These are phyloP conservation scores for Urochloa ruziziensis DNA, from an alignment of 176 grass and related monocot species.

Conservation along the genomic window DNA sequence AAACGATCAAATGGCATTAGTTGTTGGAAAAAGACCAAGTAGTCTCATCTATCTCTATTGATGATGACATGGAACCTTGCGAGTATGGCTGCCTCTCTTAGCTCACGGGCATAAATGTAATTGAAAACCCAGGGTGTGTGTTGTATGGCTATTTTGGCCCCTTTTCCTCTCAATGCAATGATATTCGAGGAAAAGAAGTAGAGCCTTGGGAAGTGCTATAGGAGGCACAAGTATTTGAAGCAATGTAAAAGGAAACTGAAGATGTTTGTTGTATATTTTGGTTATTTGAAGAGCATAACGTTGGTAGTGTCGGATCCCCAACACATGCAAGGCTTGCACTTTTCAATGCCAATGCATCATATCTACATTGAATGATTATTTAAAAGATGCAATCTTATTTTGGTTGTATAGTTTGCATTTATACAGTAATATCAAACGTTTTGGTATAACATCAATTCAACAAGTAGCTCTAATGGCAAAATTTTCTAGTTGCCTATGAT, in stretches of 20 bases:
- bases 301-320: conserved; percentile 3
- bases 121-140: too few relatives aligned
- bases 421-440: neutral
- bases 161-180: too few relatives aligned
- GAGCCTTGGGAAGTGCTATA: neutral
- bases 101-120: too few relatives aligned
- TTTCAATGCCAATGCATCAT: neutral
- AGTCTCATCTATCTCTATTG: neutral
- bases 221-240: neutral
- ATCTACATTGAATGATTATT: neutral
- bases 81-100: too few relatives aligned
- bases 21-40: neutral
- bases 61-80: neutral
- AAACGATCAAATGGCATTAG: neutral
- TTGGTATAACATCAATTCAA: neutral
- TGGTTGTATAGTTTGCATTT: neutral
- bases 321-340: conserved; percentile 2
- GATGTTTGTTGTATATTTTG: conserved; percentile 11
- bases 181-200: too few relatives aligned
- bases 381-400: neutral
- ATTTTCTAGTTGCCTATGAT: neutral
- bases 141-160: too few relatives aligned
- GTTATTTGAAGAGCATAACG: conserved; percentile 9
- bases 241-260: neutral
- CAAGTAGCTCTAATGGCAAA: neutral